Evolutionary conservation across 202 grass and related monocot genomes (phyloP), one percentile per base, ranked within the genome.

Genomic region (Miscanthus sacchariflorus): DNA sequence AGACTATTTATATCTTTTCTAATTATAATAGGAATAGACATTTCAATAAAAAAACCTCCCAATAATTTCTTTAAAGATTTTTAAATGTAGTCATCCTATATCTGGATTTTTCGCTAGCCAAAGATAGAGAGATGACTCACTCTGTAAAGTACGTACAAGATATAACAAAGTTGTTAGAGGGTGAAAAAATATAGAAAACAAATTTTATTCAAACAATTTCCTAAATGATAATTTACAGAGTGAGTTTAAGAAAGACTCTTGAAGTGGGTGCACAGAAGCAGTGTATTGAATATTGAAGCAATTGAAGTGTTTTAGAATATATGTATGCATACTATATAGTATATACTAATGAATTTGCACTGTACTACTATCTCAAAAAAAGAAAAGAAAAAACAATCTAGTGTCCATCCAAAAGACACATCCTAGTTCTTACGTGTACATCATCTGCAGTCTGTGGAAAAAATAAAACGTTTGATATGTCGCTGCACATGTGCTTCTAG

Each of bases 401-500:
- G 12, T 14, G 65, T 68, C 65, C 30, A 68, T 68, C 65, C 63
- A 66, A 24, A 66, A 27, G 27, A 68, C 65, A 28, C 63, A 33
- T 33, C 73, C 23, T 48, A 27, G 12, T 66, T 25, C 40, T 74
- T 46, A 25, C 5, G 10, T 74, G 24, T 14, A 67, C 25, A 27
- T 63, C 23, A 28, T 30, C 25, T 67, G 64, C 12, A 30, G 24
- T 25, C 25, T 24, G 54, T n/a, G 54, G 11, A 5, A 17, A 17
- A 75, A 67, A 28, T 25, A 66, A 30, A 1, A n/a, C 13, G 44
- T 18, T 75, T 17, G 6, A 1, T 14, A 76, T 10, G 44, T 50
- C 73, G 13, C 12, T 75, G 12, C 72, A 50, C 24, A 48, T 30
- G 73, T 74, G 70, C 21, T 76, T 76, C 73, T 76, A 76, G 44